Conservation (phyloP, 2,329 filamentous ascomycete species). For the Colletotrichum sp. region DNA sequence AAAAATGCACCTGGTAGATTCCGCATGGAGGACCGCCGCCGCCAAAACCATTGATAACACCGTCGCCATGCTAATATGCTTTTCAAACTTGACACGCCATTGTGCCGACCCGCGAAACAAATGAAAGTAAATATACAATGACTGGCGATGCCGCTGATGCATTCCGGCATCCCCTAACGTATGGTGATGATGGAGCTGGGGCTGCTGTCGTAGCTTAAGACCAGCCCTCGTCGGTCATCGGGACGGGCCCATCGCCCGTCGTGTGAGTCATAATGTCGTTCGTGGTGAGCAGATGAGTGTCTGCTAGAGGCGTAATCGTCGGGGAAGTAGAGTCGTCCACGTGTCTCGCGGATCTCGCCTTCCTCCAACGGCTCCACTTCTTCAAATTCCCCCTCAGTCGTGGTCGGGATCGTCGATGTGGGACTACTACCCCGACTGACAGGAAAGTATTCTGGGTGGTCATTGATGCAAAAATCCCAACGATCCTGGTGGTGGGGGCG, state of each 20-base stretch:
- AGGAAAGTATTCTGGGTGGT: slow-evolving; percentile 11
- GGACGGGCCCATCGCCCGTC: slow-evolving; percentile 4
- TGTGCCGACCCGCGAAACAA: neutral
- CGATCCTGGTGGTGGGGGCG: slow-evolving; percentile 1
- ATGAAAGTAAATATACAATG: slow-evolving; percentile 4
- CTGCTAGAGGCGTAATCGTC: neutral
- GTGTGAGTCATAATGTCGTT: slow-evolving; percentile 19
- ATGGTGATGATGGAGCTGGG: slow-evolving; percentile 29
- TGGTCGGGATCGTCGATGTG: slow-evolving; percentile 4
- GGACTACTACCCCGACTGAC: slow-evolving; percentile 11
- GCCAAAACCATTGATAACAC: neutral
- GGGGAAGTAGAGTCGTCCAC: slow-evolving; percentile 1
- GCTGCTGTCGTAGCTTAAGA: neutral
- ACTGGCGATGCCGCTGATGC: neutral
- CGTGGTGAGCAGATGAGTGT: slow-evolving; percentile 1
- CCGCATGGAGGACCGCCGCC: neutral
- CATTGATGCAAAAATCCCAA: slow-evolving; percentile 21
- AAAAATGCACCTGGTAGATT: slow-evolving; percentile 4
- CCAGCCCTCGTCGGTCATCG: neutral
- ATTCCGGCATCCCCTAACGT: slow-evolving; percentile 30
- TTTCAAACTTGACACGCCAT: neutral
- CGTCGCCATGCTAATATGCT: slow-evolving; percentile 18
- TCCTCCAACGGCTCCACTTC: slow-evolving; percentile 10
- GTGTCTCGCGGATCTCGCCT: slow-evolving; percentile 15
- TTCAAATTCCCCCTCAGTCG: neutral